Evolutionary conservation across 306 rosid genomes (phyloP), one percentile per base, ranked within the genome.

Genomic region (Vicia villosa): DNA sequence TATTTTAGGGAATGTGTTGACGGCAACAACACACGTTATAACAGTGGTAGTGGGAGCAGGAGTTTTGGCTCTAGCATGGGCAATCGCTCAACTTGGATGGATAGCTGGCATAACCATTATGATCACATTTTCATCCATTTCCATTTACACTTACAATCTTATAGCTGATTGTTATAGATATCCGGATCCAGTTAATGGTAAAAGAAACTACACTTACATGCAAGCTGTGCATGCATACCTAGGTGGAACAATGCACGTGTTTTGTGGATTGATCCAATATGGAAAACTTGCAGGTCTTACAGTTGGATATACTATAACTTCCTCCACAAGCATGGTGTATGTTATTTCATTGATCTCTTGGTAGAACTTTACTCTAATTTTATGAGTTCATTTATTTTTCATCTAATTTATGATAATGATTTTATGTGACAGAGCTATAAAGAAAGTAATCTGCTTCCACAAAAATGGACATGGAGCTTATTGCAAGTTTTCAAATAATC

Each of bases 401-500:
- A n/a, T n/a, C n/a, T n/a, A n/a, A n/a, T n/a, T n/a, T n/a, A n/a
- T n/a, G n/a, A n/a, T n/a, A n/a, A n/a, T n/a, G n/a, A n/a, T n/a
- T n/a, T 24, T 34, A 21, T 55, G 75, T 67, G 63, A 22, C 78
- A 87, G 92, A 73, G 87, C 96, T 34, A 82, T 87, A 41, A 80
- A 69, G 73, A 89, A 82, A 80, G 59, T 85, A 6, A 69, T 73
- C 58, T 89, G 92, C 68, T 83, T 85, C 72, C 88, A 85, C 74
- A 28, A 16, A 46, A 45, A 47, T 5, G 90, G 89, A 3, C 74
- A 57, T 42, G 51, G 30, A 37, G 81, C 88, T 24, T 21, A 80
- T 38, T 89, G 96, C 90, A 87, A 79, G 70, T 86, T 86, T 63
- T 85, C 90, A 42, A 83, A 80, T 38, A 85, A 85, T 63, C 92